Conservation (phyloP, 169 alveolate species). For the Blepharisma undulans region DNA sequence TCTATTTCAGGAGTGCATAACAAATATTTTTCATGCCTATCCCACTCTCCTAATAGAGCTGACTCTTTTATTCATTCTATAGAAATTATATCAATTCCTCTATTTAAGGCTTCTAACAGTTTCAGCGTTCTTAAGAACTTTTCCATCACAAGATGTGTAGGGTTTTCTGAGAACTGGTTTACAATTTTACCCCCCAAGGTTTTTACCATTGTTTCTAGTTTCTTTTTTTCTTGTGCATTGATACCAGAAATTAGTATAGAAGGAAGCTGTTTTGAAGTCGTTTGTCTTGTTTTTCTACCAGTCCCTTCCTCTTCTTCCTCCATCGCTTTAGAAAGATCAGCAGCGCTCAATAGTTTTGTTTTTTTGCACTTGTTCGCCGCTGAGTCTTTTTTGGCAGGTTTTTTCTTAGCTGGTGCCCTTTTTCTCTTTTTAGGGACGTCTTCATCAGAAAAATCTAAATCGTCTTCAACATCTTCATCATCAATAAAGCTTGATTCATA, state of each 20-base stretch:
- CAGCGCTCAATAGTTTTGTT: neutral
- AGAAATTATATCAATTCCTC: neutral
- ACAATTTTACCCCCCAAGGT: neutral
- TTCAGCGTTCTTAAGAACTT: neutral
- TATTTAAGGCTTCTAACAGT: neutral
- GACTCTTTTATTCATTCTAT: neutral
- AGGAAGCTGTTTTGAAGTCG: neutral
- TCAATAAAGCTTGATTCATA: neutral
- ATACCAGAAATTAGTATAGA: neutral
- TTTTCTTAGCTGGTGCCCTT: neutral
- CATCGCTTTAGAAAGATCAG: slow-evolving; percentile 7
- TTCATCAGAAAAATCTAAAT: neutral
- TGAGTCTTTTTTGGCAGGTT: neutral
- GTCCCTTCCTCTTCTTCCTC: neutral
- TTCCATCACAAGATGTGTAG: neutral
- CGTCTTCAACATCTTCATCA: neutral
- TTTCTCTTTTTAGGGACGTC: neutral
- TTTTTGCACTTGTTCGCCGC: neutral
- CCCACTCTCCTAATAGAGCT: neutral
- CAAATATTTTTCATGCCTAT: neutral
- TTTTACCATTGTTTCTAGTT: neutral
- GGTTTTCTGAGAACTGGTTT: neutral
- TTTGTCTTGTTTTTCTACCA: neutral
- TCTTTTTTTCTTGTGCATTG: neutral
- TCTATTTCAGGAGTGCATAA: neutral